Percentiles rank a stretch among this genome's conserved stretches.
Evolutionary conservation across 345 rosid species (phyloP).

Genomic region (Turnera subulata): DNA sequence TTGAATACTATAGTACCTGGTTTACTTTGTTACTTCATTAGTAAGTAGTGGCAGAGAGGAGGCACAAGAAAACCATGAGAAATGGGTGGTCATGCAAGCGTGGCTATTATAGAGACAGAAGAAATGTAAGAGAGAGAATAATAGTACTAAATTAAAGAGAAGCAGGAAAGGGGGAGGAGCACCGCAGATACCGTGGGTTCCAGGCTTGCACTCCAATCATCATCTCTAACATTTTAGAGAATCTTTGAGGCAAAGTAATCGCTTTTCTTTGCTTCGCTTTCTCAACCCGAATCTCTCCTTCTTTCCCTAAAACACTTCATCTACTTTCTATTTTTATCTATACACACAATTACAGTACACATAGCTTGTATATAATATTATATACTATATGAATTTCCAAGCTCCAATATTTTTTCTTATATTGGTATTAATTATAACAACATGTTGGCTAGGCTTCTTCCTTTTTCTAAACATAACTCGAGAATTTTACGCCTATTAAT

Average conservation of each 20-base stretch:
- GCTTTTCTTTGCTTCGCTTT: slow-evolving; percentile 3
- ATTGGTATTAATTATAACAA: too few relatives aligned
- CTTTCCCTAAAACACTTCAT: background rate
- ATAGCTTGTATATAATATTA: too few relatives aligned
- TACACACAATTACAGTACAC: background rate
- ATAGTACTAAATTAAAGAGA: background rate
- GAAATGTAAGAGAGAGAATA: background rate
- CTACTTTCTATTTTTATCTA: background rate
- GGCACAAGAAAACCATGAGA: slow-evolving; percentile 10
- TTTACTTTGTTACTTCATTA: too few relatives aligned
- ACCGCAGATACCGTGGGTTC: slow-evolving; percentile 47
- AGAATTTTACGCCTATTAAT: too few relatives aligned
- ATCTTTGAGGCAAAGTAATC: slow-evolving; percentile 19
- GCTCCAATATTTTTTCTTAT: too few relatives aligned
- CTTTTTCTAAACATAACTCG: background rate
- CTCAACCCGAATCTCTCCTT: background rate
- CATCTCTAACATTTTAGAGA: background rate
- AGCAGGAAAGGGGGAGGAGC: slow-evolving; percentile 12
- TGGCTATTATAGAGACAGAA: background rate
- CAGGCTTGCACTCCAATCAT: slow-evolving; percentile 51
- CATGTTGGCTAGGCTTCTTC: too few relatives aligned
- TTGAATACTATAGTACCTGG: too few relatives aligned
- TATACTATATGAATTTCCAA: too few relatives aligned
- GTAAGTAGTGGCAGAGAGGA: background rate
- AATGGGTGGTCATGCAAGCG: slow-evolving; percentile 10